These are phyloP conservation scores for Xylariaceae sp. DNA, from an alignment of 2,329 filamentous ascomycete genomes.

Conservation along the genomic window DNA sequence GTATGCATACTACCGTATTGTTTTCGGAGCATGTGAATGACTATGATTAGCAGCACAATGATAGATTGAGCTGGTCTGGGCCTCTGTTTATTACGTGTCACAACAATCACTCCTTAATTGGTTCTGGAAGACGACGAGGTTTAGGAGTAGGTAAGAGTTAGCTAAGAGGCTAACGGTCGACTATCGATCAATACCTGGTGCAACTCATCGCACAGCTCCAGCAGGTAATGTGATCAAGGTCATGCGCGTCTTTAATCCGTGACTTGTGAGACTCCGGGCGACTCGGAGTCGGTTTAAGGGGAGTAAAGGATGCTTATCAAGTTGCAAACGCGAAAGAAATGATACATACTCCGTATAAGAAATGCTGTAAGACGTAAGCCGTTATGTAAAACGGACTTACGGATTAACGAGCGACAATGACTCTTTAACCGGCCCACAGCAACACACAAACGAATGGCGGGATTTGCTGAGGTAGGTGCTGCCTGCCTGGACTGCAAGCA, in stretches of 20 bases:
- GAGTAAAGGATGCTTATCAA: neutral
- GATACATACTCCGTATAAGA: too few relatives aligned
- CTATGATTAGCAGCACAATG: neutral
- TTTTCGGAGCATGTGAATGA: neutral
- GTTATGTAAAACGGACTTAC: neutral
- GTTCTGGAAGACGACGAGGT: neutral
- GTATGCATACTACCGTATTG: neutral
- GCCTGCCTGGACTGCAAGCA: too few relatives aligned
- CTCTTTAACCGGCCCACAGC: constrained; percentile 15
- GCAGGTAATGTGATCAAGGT: neutral
- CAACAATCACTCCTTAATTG: neutral
- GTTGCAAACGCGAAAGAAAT: neutral
- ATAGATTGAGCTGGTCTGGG: neutral
- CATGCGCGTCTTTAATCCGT: neutral
- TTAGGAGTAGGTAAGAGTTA: neutral
- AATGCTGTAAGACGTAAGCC: constrained; percentile 3
- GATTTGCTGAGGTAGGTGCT: neutral
- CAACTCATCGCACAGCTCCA: neutral
- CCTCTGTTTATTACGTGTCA: neutral
- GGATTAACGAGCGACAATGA: neutral
- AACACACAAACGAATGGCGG: constrained; percentile 1
- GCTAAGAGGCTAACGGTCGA: neutral
- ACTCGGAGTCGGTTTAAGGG: neutral
- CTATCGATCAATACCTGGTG: neutral
- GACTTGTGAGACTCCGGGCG: neutral